Conservation (phyloP, 2,329 filamentous ascomycete species). For the Fusarium agapanthi region DNA sequence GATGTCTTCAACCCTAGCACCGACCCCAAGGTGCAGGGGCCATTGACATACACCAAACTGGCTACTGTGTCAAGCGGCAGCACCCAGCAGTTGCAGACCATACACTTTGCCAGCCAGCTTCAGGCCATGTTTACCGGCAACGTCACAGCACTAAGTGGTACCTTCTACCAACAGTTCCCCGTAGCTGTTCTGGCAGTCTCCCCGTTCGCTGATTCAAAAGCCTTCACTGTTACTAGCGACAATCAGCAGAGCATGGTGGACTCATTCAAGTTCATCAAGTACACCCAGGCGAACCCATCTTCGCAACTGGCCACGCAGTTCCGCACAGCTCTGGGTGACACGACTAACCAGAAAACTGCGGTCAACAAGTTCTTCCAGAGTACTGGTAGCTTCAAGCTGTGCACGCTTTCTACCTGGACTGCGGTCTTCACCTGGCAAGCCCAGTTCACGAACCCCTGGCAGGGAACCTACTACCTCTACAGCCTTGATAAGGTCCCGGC, state of each 20-base stretch:
- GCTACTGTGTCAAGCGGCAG: neutral
- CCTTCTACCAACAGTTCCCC: neutral
- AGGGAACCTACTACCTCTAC: constrained; percentile 6
- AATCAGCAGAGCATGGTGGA: neutral
- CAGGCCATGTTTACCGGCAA: constrained; percentile 1
- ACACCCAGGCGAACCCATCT: neutral
- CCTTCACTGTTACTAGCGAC: neutral
- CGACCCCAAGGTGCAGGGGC: neutral
- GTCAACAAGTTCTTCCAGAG: neutral
- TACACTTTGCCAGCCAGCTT: neutral
- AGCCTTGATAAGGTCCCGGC: neutral
- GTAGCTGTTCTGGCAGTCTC: neutral
- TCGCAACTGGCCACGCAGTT: neutral
- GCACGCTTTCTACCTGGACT: neutral
- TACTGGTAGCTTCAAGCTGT: neutral
- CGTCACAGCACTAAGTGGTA: neutral
- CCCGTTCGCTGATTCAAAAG: neutral
- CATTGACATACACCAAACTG: neutral
- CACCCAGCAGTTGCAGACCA: neutral
- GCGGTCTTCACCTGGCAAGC: neutral
- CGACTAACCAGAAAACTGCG: neutral
- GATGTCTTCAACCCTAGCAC: neutral
- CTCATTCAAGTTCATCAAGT: constrained; percentile 9
- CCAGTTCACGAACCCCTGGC: constrained; percentile 5
- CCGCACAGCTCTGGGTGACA: neutral